Conservation (phyloP, 2,329 filamentous ascomycete species). For the Knoxdaviesia proteae region DNA sequence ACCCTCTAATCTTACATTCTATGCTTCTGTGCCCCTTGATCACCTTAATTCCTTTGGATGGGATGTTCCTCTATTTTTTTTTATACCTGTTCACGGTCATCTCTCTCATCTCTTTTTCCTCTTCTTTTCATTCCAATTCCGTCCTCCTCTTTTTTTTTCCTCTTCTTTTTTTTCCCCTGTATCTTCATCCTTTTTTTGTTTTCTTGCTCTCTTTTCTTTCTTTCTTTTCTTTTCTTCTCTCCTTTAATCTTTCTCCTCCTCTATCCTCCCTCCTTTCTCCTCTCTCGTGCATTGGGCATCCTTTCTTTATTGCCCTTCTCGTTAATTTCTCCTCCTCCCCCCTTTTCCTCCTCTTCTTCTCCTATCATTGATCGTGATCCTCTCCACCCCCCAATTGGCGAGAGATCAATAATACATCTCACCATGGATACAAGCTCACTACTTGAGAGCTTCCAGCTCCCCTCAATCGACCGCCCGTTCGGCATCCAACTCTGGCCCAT, state of each 20-base stretch:
- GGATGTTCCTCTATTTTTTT: no score
- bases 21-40: no score
- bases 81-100: not conserved
- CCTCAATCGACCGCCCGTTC: constrained; percentile 79
- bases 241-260: not conserved
- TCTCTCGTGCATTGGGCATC: not conserved
- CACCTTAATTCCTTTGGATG: no score
- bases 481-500: constrained; percentile 83
- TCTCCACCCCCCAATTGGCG: not conserved
- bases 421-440: not conserved
- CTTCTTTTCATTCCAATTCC: constrained; percentile 1
- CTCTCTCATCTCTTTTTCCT: constrained; percentile 1
- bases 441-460: constrained; percentile 28
- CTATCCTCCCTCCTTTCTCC: not conserved
- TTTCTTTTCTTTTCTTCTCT: constrained; percentile 1
- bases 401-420: not conserved
- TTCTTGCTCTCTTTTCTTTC: not conserved
- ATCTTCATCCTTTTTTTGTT: constrained; percentile 1
- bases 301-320: not conserved
- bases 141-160: not conserved
- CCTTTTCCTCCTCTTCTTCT: not conserved
- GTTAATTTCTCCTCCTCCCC: not conserved
- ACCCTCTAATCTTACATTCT: no score
- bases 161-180: not conserved
- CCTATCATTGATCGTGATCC: not conserved